Evolutionary conservation across 768 basidiomycete genomes (phyloP), one percentile per base, ranked within the genome.

Genomic region (Calocybe gangraenosa): DNA sequence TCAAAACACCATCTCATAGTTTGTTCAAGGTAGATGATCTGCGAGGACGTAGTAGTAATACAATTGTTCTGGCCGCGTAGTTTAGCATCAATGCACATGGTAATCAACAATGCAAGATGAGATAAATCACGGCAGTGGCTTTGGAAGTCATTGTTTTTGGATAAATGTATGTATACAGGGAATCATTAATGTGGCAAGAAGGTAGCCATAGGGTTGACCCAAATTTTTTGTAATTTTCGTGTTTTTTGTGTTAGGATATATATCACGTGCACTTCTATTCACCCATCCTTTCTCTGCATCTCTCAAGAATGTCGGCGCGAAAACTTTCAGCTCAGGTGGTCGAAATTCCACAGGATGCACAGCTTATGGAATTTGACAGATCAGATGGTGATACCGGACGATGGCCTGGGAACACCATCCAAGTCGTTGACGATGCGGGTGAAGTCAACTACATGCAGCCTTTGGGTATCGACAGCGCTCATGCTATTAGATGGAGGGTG

Each of bases 391-490:
- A 78, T 46, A 25, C 59, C 1, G 40, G 42, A 2, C 63, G 63
- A 14, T 84, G 82, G 78, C 87, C 88, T 1, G 61, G 58, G 14
- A 79, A 82, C 44, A 82, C 75, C 2, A 70, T 66, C 10, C 66
- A 68, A 44, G 51, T 67, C 6, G 70, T 85, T 17, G 82, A 85
- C 55, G 30, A 44, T 6, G 80, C 81, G 7, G 82, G 84, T 11
- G 67, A 79, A 43, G 82, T 92, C 22, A 91, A 91, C 57, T 92
- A 62, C 62, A 85, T 84, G 76, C 72, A 76, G 13, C 69, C 66
- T 2, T 60, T 87, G 1, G 63, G 59, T 15, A 54, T 75, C 15
- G 76, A 84, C 40, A 75, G 81, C 33, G 59, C 68, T 17, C 63
- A 75, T 14, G 58, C 69, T 33, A 62, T 83, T 23, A 76, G 76